These are phyloP conservation scores for Eutrema heterophyllum DNA, from an alignment of 345 rosid genomes.

Conservation along the genomic window DNA sequence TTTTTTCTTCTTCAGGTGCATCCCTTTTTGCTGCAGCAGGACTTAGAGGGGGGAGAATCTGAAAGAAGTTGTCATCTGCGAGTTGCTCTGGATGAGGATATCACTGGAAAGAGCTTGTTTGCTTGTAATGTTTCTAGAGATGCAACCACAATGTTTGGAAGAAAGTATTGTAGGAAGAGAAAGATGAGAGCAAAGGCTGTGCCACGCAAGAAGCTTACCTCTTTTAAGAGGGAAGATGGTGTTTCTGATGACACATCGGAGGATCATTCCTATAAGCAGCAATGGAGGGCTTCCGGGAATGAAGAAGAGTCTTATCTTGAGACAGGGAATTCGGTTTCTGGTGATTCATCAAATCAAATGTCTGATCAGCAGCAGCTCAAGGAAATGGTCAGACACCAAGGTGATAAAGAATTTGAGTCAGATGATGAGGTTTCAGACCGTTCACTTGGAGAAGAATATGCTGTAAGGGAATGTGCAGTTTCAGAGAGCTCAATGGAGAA, in stretches of 20 bases:
- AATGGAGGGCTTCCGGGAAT: constrained; percentile 35
- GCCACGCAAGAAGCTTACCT: constrained; percentile 45
- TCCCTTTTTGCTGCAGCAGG: constrained; percentile 52
- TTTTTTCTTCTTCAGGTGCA: constrained; percentile 70
- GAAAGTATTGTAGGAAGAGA: constrained; percentile 64
- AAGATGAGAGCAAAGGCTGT: constrained; percentile 40
- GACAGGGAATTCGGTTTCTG: constrained; percentile 36
- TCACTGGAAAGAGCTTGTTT: constrained; percentile 35
- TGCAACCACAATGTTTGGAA: constrained; percentile 31
- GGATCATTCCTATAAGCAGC: constrained; percentile 40
- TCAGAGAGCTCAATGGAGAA: constrained; percentile 51
- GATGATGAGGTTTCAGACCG: constrained; percentile 51
- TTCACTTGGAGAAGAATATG: constrained; percentile 39
- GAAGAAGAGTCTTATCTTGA: constrained; percentile 37
- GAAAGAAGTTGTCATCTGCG: constrained; percentile 40
- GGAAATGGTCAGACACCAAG: constrained; percentile 31
- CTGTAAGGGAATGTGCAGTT: constrained; percentile 39
- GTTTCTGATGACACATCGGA: constrained; percentile 55
- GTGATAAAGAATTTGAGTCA: constrained; percentile 32
- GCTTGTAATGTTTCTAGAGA: constrained; percentile 31
- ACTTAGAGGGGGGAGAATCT: constrained; percentile 52
- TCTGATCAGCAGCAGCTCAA: constrained; percentile 29
- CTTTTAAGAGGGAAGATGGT: constrained; percentile 38
- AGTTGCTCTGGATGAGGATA: constrained; percentile 39
- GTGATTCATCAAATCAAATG: constrained; percentile 44